Base-by-base conservation (phyloP, 768 basidiomycete species). In the Suillus placidus region DNA sequence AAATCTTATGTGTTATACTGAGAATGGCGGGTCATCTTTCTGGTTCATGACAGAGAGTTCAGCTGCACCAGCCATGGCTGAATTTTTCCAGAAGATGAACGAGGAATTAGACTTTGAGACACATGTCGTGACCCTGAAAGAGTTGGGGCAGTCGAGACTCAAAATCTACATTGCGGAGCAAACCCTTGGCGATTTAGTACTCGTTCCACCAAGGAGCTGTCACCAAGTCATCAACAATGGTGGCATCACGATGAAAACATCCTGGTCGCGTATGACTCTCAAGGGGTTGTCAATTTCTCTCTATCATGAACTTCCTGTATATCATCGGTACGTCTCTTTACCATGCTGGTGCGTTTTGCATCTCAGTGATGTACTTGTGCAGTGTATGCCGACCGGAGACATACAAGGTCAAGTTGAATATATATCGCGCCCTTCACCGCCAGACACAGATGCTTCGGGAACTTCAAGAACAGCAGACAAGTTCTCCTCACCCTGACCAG, bases 241-340 rank as follows among this genome's bases (percentile, higher is more conserved):
- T 30, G 92, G 93, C 14, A 83, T 95, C 30, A 92, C 91, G 0
- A 81, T 94, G 73, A 95, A 95, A 76, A 87, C 88, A 5, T 90
- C 91, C 1, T 95, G 93, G 93, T 94, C 92, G 1, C 82, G 93
- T 55, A 94, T 95, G 92, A 89, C 91, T 8, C 70, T 90, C 34
- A 73, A 78, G 56, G 89, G 91, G 4, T 73, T 93, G 16, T 73
- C 75, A 47, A 79, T 81, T 0, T 90, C 92, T 3, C 80, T 90
- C 38, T 84, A 86, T 70, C 84, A 90, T 52, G 93, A 95, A 68
- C 80, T 95, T 40, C 91, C 91, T 0, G 83, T 95, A 16, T 95
- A 94, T 74, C 85, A 87, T 73, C 83, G 93, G 93, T 93, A 64
- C 65, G 79, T 38, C 2, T 35, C 38, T 40, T 18, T 34, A 64